Conservation (phyloP, 1,284 basidiomycete species). For the Cryptococcus depauperatus region DNA sequence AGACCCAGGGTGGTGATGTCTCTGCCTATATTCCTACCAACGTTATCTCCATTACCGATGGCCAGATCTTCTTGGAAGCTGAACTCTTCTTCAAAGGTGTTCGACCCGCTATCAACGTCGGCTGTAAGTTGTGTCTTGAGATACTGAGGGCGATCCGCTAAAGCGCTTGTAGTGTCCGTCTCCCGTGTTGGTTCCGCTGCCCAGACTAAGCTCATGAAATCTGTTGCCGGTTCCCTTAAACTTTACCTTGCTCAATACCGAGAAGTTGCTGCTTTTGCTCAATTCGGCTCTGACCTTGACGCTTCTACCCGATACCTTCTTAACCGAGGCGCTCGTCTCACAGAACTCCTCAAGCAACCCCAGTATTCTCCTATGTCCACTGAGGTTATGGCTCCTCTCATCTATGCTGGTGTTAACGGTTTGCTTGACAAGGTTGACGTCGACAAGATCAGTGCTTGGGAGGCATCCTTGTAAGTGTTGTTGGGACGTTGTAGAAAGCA, state of each 20-base stretch:
- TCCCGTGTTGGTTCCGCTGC: conserved; percentile 99
- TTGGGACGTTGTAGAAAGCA: neutral
- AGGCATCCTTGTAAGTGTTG: conserved; percentile 50
- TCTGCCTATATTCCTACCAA: conserved; percentile 81
- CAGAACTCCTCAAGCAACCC: conserved; percentile 97
- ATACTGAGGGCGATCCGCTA: neutral
- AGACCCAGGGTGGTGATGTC: conserved; percentile 99
- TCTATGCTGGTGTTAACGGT: conserved; percentile 99
- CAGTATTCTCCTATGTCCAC: conserved; percentile 80
- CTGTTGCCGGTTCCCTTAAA: conserved; percentile 98
- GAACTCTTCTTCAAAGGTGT: conserved; percentile 99
- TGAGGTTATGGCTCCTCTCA: conserved; percentile 95
- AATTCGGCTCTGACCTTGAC: conserved; percentile 99
- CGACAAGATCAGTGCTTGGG: conserved; percentile 91
- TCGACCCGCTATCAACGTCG: conserved; percentile 98
- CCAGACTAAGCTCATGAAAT: conserved; percentile 99
- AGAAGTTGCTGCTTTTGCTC: conserved; percentile 93
- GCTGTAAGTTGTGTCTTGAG: conserved; percentile 54
- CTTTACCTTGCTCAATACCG: conserved; percentile 99
- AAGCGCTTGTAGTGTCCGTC: too few relatives aligned
- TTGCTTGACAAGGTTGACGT: conserved; percentile 88
- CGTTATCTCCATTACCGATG: conserved; percentile 94
- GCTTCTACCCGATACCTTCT: conserved; percentile 96
- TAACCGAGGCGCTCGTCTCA: conserved; percentile 93
- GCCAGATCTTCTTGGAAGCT: conserved; percentile 98